Percentiles rank a stretch among this genome's conserved stretches.
Conservation (phyloP, 495 filamentous ascomycete genomes). For the Annulohypoxylon stygium region DNA sequence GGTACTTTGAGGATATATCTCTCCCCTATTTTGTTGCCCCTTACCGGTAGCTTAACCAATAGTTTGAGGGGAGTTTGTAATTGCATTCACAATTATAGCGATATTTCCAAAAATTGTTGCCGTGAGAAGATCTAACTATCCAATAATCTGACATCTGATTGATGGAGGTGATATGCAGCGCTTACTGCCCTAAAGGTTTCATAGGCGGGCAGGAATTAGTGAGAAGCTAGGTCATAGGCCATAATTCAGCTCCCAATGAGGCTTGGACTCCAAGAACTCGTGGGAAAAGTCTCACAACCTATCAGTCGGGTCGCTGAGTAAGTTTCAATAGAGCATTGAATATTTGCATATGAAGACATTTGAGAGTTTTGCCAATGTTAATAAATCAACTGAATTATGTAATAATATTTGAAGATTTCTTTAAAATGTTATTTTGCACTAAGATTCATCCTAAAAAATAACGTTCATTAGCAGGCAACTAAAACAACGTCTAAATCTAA, state of each 20-base stretch:
- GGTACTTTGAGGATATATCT: not conserved
- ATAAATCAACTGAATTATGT: conserved; percentile 24
- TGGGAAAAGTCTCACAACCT: conserved; percentile 19
- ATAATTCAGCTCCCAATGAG: conserved; percentile 35
- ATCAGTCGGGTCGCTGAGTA: not conserved
- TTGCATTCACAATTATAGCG: not conserved
- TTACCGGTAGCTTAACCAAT: not conserved
- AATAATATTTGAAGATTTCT: not conserved
- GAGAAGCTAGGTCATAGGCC: conserved; percentile 37
- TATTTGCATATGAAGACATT: not conserved
- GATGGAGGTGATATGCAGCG: conserved; percentile 24
- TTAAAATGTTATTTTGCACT: not conserved
- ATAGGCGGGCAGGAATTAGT: conserved; percentile 26
- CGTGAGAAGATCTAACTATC: conserved; percentile 10
- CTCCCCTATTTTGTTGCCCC: not conserved
- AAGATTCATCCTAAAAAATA: conserved; percentile 10
- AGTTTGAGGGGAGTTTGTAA: conserved; percentile 3
- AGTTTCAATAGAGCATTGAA: not conserved
- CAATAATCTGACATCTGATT: conserved; percentile 6
- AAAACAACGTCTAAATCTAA: conserved; percentile 25
- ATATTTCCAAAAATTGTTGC: conserved; percentile 5
- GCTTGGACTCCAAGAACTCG: conserved; percentile 27
- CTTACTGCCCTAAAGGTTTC: conserved; percentile 33
- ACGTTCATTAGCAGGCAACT: conserved; percentile 8
- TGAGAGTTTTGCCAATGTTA: conserved; percentile 24